Base-by-base conservation (phyloP, 2,329 filamentous ascomycete species). In the Hypomyces perniciosus region DNA sequence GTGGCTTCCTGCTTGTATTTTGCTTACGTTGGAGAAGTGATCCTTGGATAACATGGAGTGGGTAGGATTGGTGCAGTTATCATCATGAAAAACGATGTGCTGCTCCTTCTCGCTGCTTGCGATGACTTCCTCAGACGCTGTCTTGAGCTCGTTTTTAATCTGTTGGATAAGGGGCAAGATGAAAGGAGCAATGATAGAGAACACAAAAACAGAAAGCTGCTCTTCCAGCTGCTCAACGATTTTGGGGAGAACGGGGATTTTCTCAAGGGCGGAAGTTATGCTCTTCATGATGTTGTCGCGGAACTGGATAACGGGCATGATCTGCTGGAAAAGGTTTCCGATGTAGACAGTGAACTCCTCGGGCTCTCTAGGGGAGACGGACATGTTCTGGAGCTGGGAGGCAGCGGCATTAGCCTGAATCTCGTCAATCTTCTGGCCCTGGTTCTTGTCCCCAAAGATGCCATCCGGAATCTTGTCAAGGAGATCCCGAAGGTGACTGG, bases 31-130 rank as follows among this genome's bases (percentile, higher is more conserved):
- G 56, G 86, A 88, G 68, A 96, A 96, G 70, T 96, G 91, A 62
- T 96, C 91, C 73, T 96, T 96, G 53, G 90, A 90, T 47, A 96
- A 75, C 91, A 96, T 96, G 20, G 89, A 95, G 72, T 96, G 91
- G 1, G 91, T 96, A 0, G 91, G 92, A 62, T 96, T 86, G 20
- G 82, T 83, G 56, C 74, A 86, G 46, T 79, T 56, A 62, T 95
- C 85, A 57, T 96, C 84, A 41, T 87, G 71, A 69, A 96, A 96
- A 45, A 96, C 90, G 58, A 95, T 79, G 62, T 87, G 83, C 71
- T 96, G 90, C 73, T 95, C 86, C 47, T 85, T 81, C 66, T 85
- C 79, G 66, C 88, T 92, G 72, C 85, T 90, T 61, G 88, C 77
- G 57, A 96, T 95, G 61, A 96, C 86, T 68, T 95, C 88, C 2